phyloP scores from a whole-genome alignment of 306 rosid genomes.

The Cicer bijugum region DNA sequence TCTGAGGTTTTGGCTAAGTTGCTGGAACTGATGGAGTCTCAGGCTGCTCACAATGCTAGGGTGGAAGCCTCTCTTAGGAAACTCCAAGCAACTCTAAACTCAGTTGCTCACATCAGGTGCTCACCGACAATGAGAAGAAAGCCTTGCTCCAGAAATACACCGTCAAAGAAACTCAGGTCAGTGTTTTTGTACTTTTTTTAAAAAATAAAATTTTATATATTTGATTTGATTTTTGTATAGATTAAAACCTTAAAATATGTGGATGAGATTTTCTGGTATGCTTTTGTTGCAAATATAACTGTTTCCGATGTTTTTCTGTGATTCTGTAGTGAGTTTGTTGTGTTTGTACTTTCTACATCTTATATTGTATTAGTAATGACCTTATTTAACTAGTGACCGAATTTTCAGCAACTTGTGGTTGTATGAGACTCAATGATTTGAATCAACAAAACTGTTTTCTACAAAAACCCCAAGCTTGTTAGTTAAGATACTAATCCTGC shows the following conservation, averaged over 20 bases:
- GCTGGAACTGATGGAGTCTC: no score
- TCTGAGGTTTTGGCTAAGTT: no score
- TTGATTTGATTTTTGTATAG: background rate
- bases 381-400: background rate
- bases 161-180: conserved; percentile 75
- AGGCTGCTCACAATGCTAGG: no score
- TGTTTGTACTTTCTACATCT: background rate
- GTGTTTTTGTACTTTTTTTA: background rate
- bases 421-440: background rate
- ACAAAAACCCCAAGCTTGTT: background rate
- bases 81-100: no score
- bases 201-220: background rate
- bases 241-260: no score
- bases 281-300: background rate
- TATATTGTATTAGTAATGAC: background rate
- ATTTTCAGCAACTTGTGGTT: background rate
- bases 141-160: conserved; percentile 84
- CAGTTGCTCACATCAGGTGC: conserved; percentile 79
- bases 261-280: background rate
- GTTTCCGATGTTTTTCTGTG: background rate
- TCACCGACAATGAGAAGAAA: conserved; percentile 69
- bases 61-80: no score
- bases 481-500: background rate
- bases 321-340: background rate
- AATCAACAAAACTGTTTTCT: background rate